Conservation (phyloP, 2,329 filamentous ascomycete genomes). For the Botrytis aclada region DNA sequence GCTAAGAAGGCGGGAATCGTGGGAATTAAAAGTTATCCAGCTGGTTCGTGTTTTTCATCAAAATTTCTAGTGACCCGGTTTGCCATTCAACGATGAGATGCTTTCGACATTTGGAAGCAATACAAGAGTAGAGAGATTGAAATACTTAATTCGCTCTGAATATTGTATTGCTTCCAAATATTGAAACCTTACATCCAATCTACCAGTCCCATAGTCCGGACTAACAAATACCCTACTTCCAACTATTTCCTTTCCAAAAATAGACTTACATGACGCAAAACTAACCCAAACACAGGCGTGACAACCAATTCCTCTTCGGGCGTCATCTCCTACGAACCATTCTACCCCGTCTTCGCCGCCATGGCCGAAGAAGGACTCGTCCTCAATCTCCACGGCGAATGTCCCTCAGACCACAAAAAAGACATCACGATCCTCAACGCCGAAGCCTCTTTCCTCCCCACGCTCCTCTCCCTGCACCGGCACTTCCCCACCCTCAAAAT, state of each 20-base stretch:
- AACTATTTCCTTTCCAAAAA: constrained; percentile 35
- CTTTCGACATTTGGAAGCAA: background rate
- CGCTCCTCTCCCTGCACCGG: constrained; percentile 66
- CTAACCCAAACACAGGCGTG: constrained; percentile 47
- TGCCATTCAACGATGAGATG: background rate
- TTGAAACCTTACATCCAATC: background rate
- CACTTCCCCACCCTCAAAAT: constrained; percentile 69
- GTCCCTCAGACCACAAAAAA: constrained; percentile 43
- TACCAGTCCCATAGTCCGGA: background rate
- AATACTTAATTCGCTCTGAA: background rate
- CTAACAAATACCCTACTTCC: background rate
- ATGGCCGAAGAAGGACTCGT: constrained; percentile 81
- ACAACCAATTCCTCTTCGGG: constrained; percentile 67
- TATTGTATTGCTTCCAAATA: background rate
- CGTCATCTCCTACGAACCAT: constrained; percentile 65
- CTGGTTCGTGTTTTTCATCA: constrained; percentile 2
- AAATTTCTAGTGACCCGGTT: background rate
- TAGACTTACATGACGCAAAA: constrained; percentile 45
- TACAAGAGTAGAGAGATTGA: background rate
- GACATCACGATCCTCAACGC: constrained; percentile 37
- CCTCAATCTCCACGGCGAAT: constrained; percentile 88
- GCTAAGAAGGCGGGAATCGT: constrained; percentile 27
- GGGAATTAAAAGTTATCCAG: constrained; percentile 26
- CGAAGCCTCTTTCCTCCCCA: constrained; percentile 76
- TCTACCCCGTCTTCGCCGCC: constrained; percentile 74